Conservation (phyloP, 1,284 basidiomycete species). For the Pyrrhoderma lamaoense region DNA sequence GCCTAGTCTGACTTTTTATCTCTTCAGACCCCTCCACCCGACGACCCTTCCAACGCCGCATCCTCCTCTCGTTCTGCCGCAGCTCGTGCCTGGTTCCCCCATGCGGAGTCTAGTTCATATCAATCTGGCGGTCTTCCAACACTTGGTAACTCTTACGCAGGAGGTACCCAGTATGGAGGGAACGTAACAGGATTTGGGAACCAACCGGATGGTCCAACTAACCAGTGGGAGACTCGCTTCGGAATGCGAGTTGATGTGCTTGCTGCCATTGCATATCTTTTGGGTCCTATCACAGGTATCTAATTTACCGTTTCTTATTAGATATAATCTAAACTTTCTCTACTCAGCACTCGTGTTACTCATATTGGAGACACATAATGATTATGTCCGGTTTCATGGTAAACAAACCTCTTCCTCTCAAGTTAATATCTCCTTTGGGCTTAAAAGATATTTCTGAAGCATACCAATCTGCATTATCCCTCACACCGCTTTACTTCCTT, state of each 20-base stretch:
- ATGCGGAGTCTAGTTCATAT: constrained; percentile 41
- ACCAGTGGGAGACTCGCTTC: constrained; percentile 67
- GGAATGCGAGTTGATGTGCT: constrained; percentile 66
- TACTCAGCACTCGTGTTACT: constrained; percentile 57
- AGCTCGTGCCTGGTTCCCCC: constrained; percentile 48
- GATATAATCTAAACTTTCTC: constrained; percentile 12
- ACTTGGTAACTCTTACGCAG: constrained; percentile 41
- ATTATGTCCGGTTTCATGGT: constrained; percentile 79
- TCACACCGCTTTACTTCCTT: constrained; percentile 55
- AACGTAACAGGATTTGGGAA: constrained; percentile 22
- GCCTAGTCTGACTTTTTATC: neutral
- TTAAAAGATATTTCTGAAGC: no score
- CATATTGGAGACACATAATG: constrained; percentile 72
- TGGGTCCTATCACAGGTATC: constrained; percentile 65
- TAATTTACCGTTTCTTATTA: neutral
- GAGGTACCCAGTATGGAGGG: constrained; percentile 27
- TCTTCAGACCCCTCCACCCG: constrained; percentile 51
- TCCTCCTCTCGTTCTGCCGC: constrained; percentile 24
- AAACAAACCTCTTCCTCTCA: constrained; percentile 20
- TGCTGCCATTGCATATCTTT: constrained; percentile 60
- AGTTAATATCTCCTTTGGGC: no score
- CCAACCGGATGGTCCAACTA: constrained; percentile 37
- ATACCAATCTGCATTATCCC: constrained; percentile 73
- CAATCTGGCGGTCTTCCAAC: constrained; percentile 65
- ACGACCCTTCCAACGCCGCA: constrained; percentile 32